Evolutionary conservation across 2,329 filamentous ascomycete species (phyloP).

Genomic region (Simplicillium sp.): DNA sequence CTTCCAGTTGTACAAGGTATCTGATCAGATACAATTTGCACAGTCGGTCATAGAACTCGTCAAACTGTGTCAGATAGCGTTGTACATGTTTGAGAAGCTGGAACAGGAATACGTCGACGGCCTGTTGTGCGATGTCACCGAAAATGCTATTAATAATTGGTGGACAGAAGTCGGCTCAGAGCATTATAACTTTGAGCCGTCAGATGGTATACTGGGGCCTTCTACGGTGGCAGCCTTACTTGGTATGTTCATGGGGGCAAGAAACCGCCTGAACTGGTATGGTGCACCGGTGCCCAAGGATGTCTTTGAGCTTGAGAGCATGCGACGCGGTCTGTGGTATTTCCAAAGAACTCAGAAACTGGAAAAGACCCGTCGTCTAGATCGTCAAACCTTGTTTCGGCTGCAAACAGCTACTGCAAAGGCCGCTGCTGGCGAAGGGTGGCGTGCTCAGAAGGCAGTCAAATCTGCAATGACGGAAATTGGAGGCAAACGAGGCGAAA

Average conservation of each 20-base stretch:
- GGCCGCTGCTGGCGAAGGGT: constrained; percentile 78
- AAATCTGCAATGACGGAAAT: constrained; percentile 93
- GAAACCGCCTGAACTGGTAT: constrained; percentile 78
- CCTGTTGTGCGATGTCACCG: constrained; percentile 84
- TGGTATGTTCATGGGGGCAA: constrained; percentile 79
- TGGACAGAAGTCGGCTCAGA: constrained; percentile 91
- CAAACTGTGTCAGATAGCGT: constrained; percentile 80
- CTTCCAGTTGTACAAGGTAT: constrained; percentile 79
- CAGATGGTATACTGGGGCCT: constrained; percentile 84
- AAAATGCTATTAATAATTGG: constrained; percentile 86
- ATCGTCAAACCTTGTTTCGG: constrained; percentile 72
- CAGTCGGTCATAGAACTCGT: constrained; percentile 79
- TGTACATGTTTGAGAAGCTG: constrained; percentile 80
- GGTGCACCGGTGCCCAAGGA: constrained; percentile 83
- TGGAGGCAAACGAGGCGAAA: constrained; percentile 85
- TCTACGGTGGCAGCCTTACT: constrained; percentile 83
- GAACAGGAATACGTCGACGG: constrained; percentile 88
- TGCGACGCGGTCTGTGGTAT: constrained; percentile 74
- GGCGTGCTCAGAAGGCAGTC: constrained; percentile 86
- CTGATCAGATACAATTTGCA: constrained; percentile 69
- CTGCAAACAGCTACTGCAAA: constrained; percentile 82
- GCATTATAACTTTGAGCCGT: constrained; percentile 85
- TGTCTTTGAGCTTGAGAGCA: constrained; percentile 74
- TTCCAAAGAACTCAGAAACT: constrained; percentile 89
- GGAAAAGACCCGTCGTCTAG: constrained; percentile 66